Evolutionary conservation across 768 basidiomycete species (phyloP), one percentile per base, ranked within the genome.

Genomic region (Cubamyces sp.): DNA sequence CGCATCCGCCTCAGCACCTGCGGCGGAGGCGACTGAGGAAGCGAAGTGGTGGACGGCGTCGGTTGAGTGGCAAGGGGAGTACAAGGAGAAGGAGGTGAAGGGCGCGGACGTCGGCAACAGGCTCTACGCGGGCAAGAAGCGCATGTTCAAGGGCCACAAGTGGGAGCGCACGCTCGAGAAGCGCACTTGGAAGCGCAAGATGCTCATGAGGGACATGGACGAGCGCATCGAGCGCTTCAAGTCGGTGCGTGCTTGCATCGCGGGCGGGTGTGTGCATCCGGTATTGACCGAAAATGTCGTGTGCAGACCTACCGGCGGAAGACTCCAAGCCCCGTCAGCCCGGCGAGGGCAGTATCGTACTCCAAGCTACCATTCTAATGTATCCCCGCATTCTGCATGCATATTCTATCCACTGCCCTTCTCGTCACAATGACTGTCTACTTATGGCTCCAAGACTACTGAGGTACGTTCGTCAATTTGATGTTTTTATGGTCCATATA

Each of bases 61-160:
- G 52, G 66, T 71, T 37, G 60, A 66, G 21, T 72, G 71, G 69
- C 65, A 71, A 56, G 75, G 74, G 45, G 69, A 68, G 49, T 50
- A 71, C 43, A 69, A 70, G 56, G 68, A 69, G 66, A 72, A 71
- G 62, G 66, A 54, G 50, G 70, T 71, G 70, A 77, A 59, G 84
- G 88, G 58, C 75, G 82, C 53, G 79, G 87, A 61, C 69, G 80
- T 68, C 28, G 88, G 88, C 39, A 81, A 82, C 64, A 81, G 84
- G 57, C 74, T 93, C 66, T 94, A 94, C 66, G 84, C 87, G 11
- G 86, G 81, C 60, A 90, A 83, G 83, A 89, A 86, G 80, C 79
- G 82, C 64, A 94, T 94, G 92, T 94, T 94, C 85, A 94, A 94
- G 80, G 92, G 92, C n/a, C 92, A 94, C 80, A 89, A 84, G 68